Base-by-base conservation (phyloP, 2,329 filamentous ascomycete genomes). In the Hypoxylon rubiginosum region DNA sequence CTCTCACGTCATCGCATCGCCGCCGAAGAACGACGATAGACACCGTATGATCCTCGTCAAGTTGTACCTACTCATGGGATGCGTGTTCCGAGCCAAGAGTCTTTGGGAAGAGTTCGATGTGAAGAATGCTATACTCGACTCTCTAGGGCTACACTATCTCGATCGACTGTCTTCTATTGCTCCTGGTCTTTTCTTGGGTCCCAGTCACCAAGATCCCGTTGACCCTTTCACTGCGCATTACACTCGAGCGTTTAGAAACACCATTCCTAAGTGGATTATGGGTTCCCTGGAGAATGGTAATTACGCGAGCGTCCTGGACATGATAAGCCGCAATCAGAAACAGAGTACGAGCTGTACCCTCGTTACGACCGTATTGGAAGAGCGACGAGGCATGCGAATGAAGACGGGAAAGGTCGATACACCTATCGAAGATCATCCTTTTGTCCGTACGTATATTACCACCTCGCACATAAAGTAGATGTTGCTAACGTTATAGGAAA, bases 81-180 rank as follows among this genome's bases (percentile, higher is more conserved):
- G 83, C 11, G 80, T 80, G 0, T 79, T 82, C 1, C 79, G 80
- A 17, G 84, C 84, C 0, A 77, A 82, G 24, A 74, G 82, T 34
- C 74, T 86, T 1, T 88, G 86, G 85, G 77, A 80, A 10, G 79
- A 79, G 0, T 79, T 88, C 9, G 84, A 82, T 2, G 82, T 89
- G 1, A 89, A 89, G 75, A 82, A 86, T 21, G 85, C 84, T 0
- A 85, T 88, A 28, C 82, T 86, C n/a, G 86, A 88, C 66, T 84
- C 85, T 0, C 79, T 89, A 0, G 85, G 80, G 2, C 83, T 85
- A 0, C 76, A 87, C 1, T 86, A 86, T 63, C 84, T 85, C 64
- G 87, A 89, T 71, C 82, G 87, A 1, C 75, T 88, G 5, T 85
- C 85, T 1, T 84, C 81, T 0, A 73, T 88, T 1, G 79, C 86